Evolutionary conservation across 2,329 filamentous ascomycete genomes (phyloP), one percentile per base, ranked within the genome.

Genomic region (Pseudopithomyces maydicus): DNA sequence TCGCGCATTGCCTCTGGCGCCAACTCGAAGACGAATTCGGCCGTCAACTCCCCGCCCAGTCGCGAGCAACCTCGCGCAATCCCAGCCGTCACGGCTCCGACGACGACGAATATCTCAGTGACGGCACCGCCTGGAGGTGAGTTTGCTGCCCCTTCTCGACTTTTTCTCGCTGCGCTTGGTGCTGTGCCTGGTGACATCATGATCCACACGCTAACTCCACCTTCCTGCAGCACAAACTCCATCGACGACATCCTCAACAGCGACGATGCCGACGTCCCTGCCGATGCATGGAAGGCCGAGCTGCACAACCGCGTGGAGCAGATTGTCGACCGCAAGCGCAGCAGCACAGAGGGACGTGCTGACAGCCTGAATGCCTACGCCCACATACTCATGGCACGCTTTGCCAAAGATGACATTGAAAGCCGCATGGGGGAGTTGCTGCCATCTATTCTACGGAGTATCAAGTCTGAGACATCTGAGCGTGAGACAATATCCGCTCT

Each of bases 251-350:
- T 88, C 35, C 77, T 83, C 47, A 74, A 74, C 61, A 65, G 66
- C 56, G 81, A 81, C n/a, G 84, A 86, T 51, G 76, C 82, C 23
- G 74, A 81, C 17, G 74, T 77, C 12, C 77, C 81, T 47, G 67
- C 72, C 41, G 82, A 82, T 23, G 79, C 79, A 19, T 90, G 90
- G 84, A 83, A 86, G 44, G 78, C 84, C 15, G 83, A 85, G 55
- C 77, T 93, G 33, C 80, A 82, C 26, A 84, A 88, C 59, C 85
- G 88, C 56, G 87, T 96, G 60, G 82, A 88, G 46, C 87, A 90
- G 64, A 84, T 96, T 26, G 81, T 89, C 53, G 86, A 90, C 65
- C 88, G 90, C 67, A 96, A 96, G 81, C 87, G 89, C 63, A 91
- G 88, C 75, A 92, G 88, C 63, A 85, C 83, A 22, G 85, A 90